These are phyloP conservation scores for Isoetes engelmannii DNA, from an alignment of 83 land plant species.

Conservation along the genomic window DNA sequence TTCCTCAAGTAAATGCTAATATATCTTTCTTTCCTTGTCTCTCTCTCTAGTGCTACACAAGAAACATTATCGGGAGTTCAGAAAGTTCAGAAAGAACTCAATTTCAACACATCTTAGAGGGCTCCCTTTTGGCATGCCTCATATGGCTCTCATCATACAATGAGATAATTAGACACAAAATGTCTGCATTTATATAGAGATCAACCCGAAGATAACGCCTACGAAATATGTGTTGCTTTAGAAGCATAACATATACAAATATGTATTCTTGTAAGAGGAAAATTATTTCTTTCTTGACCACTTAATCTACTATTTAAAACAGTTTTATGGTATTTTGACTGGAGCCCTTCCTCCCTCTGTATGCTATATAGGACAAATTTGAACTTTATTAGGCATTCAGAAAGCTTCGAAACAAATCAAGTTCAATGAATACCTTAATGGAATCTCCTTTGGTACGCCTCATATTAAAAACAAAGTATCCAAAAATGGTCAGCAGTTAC, in stretches of 20 bases:
- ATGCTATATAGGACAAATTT: no score
- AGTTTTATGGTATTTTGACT: not conserved
- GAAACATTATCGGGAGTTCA: not conserved
- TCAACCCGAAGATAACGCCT: conserved; percentile 3
- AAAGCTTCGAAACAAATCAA: no score
- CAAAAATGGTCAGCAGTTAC: not conserved
- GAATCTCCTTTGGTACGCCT: not conserved
- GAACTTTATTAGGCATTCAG: no score
- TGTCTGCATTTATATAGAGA: not conserved
- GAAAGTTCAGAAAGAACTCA: not conserved
- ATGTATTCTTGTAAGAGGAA: not conserved
- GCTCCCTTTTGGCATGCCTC: not conserved
- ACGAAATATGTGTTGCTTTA: not conserved
- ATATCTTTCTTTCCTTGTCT: not conserved
- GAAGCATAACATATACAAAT: conserved; percentile 5
- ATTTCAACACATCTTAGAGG: not conserved
- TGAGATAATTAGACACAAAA: not conserved
- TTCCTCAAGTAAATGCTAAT: not conserved
- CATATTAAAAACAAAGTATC: not conserved
- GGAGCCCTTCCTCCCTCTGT: not conserved
- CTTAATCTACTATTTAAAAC: not conserved
- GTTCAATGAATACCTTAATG: no score
- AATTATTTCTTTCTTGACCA: not conserved
- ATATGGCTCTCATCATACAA: not conserved
- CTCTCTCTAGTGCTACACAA: not conserved